These are phyloP conservation scores for Pythium plurisporium DNA, from an alignment of 352 stramenopile genomes.

Conservation along the genomic window DNA sequence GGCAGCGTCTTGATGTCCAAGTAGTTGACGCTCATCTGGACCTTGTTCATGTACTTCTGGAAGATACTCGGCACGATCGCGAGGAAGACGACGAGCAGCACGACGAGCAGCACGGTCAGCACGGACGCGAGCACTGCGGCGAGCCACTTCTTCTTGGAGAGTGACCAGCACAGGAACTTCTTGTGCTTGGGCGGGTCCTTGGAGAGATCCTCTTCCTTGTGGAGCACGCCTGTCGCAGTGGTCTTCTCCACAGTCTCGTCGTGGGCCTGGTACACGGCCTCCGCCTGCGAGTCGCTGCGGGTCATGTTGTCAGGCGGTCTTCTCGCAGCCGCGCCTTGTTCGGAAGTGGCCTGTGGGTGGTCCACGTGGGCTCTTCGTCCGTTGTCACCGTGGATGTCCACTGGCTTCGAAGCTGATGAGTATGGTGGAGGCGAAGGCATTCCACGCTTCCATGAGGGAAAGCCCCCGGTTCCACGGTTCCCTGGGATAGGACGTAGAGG, in stretches of 20 bases:
- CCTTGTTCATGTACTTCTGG: slow-evolving; percentile 54
- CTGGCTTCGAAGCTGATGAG: too few species aligned
- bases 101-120: slow-evolving; percentile 34
- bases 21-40: slow-evolving; percentile 57
- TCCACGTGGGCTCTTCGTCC: too few species aligned
- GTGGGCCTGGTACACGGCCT: neutral
- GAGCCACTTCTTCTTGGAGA: slow-evolving; percentile 53
- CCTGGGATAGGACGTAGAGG: too few species aligned
- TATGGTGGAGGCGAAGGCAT: too few species aligned
- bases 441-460: too few species aligned
- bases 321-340: neutral
- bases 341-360: neutral
- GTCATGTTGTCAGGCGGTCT: neutral
- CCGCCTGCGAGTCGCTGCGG: neutral
- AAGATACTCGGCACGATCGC: slow-evolving; percentile 51
- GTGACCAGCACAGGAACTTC: slow-evolving; percentile 48
- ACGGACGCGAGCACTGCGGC: slow-evolving; percentile 33
- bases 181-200: slow-evolving; percentile 1
- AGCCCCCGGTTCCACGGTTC: too few species aligned
- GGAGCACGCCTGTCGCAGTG: neutral
- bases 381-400: too few species aligned
- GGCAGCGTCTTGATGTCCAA: slow-evolving; percentile 51
- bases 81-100: slow-evolving; percentile 65
- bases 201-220: neutral
- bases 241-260: neutral